Base-by-base conservation (phyloP, 148 eudicot genomes). In the Cornus kousa region DNA sequence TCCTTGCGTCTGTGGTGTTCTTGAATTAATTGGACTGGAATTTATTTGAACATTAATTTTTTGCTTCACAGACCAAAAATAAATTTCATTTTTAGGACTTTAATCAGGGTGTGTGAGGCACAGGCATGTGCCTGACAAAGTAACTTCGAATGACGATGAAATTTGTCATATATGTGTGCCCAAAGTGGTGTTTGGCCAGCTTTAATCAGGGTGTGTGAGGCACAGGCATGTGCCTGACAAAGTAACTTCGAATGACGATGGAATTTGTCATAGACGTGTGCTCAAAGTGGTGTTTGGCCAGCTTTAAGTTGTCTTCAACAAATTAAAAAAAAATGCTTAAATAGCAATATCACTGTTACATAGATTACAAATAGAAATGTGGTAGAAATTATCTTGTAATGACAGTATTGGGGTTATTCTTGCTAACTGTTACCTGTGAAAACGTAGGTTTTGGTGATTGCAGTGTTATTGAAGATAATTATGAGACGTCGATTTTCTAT, bases 401-500 rank as follows among this genome's bases (percentile, higher is more conserved):
- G 48, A 43, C 48, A 35, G 16, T 9, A 40, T 13, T 10, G 69
- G 35, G 22, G 28, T 40, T 62, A 64, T 71, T 72, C 62, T 64
- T 43, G 20, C 33, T 53, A 53, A 53, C 59, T 53, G 59, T 53
- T 55, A 24, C 16, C 6, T 57, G 8, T 79, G 46, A 70, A 66
- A 50, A 70, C 84, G 79, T 90, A 97, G 99, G 99, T 97, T 76
- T 86, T 97, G 90, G 99, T 97, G 69, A 97, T 97, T 86, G 99
- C 98, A 73, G 84, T 97, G 79, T 87, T 97, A 82, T 79, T 94
- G 67, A 97, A 87, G 86, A 81, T 97, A 8, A 74, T 97, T 35
- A 97, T 97, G 99, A 92, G 69, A 76, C 99, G 98, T 48, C 92
- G 87, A 28, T 97, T 97, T 83, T 97, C 99, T 68, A 82, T 97